Base-by-base conservation (phyloP, 208 protist species). In the Endotrypanum monterogeii region DNA sequence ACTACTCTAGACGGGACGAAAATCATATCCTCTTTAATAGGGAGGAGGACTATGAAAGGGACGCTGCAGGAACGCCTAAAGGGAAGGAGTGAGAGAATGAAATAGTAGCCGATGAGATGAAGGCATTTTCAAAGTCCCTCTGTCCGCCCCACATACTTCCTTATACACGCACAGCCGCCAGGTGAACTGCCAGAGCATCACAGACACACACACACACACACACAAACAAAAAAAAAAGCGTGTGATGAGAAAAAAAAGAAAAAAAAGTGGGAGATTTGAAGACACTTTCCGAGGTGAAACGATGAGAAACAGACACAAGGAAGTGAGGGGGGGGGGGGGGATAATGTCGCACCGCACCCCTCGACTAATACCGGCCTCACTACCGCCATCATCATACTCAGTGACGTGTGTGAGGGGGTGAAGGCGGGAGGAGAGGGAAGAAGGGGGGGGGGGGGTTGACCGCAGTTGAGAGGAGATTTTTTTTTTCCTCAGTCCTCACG, bases 261-360 rank as follows among this genome's bases (percentile, higher is more conserved):
- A 23, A 48, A 65, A 30, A 39, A 20, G 37, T 25, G 60, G 18
- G 56, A n/a, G n/a, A n/a, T n/a, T n/a, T n/a, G 41, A 46, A 61
- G 63, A 71, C 32, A 58, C 73, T 58, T 52, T 9, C 23, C 8
- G 16, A 30, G 46, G 71, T 60, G 44, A 79, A 55, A 69, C 61
- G 67, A 73, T n/a, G 7, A 51, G 18, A 60, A 50, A 68, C 28
- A 67, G 65, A 20, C 54, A 39, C n/a, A n/a, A n/a, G n/a, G n/a
- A n/a, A n/a, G n/a, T n/a, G 72, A 28, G 30, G 0, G 2, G 48
- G 58, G 28, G 67, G 58, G 67, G 30, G 60, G 67, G 44, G 60
- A 46, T 32, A 37, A 7, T 20, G 37, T 14, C 60, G 60, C 37
- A 30, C 8, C 37, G 7, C 60, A 65, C 46, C 20, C 14, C 14